Evolutionary conservation across 352 stramenopile species (phyloP).

Genomic region (Phytophthora vignae): DNA sequence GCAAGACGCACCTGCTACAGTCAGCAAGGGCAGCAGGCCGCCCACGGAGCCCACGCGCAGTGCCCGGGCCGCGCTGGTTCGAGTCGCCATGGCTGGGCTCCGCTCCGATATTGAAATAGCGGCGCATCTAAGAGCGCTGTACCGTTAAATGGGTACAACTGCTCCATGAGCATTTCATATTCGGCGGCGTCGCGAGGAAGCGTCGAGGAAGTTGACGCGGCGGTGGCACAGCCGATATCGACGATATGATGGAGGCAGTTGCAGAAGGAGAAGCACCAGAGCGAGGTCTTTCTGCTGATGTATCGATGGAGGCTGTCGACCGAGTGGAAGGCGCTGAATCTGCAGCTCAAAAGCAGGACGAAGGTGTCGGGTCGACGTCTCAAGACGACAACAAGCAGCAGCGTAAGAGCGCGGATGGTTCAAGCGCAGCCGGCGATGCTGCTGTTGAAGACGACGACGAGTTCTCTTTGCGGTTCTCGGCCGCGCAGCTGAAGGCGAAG

Average conservation of each 20-base stretch:
- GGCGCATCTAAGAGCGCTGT: background rate
- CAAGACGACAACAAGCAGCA: background rate
- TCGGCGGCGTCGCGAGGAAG: conserved; percentile 1
- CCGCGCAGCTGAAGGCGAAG: conserved; percentile 57
- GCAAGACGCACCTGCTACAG: conserved; percentile 13
- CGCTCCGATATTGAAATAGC: too few relatives aligned
- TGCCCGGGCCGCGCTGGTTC: background rate
- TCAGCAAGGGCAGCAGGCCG: conserved; percentile 32
- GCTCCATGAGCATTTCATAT: conserved; percentile 17
- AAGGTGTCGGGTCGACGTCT: background rate
- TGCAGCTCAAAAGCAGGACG: background rate
- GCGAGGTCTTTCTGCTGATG: conserved; percentile 9
- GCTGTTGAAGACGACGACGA: conserved; percentile 28
- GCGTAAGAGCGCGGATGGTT: background rate
- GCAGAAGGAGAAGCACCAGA: background rate
- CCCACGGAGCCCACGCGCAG: conserved; percentile 19
- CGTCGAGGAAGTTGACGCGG: background rate
- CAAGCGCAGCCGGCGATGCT: background rate
- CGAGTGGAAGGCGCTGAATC: conserved; percentile 10
- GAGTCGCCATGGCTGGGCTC: too few relatives aligned
- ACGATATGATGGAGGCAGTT: background rate
- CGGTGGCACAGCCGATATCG: background rate
- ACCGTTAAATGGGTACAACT: conserved; percentile 14
- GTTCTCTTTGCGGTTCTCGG: conserved; percentile 46
- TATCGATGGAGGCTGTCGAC: conserved; percentile 12